phyloP scores from a whole-genome alignment of 2,329 filamentous ascomycete species.

The Fusarium sacchari region DNA sequence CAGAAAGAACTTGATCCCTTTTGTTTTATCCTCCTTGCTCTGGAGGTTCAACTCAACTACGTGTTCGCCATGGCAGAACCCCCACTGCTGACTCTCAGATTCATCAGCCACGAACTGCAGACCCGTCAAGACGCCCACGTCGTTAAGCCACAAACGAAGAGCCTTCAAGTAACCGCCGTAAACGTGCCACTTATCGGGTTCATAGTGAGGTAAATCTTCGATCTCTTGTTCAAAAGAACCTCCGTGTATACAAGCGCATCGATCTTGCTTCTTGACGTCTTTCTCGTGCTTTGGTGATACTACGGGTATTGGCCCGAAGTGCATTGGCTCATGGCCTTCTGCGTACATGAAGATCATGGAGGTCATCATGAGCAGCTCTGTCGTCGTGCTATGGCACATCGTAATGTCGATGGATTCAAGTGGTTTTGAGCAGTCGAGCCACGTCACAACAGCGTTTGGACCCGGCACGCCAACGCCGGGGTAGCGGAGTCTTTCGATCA shows the following conservation, averaged over 20 bases:
- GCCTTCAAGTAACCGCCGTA: background rate
- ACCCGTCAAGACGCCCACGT: background rate
- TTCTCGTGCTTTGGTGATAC: background rate
- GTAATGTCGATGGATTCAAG: background rate
- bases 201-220: background rate
- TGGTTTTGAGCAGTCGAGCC: background rate
- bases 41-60: background rate
- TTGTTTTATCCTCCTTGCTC: fast-evolving
- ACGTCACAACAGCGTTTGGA: background rate
- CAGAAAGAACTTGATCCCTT: background rate
- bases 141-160: background rate
- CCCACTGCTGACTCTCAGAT: background rate
- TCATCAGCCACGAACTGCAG: background rate
- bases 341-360: background rate
- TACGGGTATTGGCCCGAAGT: background rate
- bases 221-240: background rate
- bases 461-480: background rate
- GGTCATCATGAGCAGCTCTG: background rate
- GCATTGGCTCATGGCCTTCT: background rate
- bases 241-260: background rate
- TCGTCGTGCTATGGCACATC: background rate
- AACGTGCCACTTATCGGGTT: background rate
- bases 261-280: background rate
- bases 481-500: background rate
- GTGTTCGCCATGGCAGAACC: background rate